Base-by-base conservation (phyloP, 192 early-diverging fungal genomes). In the Martensiomyces pterosporus region DNA sequence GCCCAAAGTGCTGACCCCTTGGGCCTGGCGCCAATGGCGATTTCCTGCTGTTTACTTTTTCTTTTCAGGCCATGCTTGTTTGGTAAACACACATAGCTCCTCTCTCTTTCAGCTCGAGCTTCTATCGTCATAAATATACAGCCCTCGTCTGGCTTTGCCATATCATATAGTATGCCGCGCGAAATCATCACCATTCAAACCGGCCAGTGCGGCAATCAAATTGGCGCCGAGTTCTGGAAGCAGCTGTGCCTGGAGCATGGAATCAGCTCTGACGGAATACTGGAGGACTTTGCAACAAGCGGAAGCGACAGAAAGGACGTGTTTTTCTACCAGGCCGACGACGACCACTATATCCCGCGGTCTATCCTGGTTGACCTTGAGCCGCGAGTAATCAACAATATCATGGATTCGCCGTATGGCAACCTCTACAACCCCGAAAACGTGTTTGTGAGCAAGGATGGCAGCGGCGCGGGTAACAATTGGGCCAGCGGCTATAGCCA, bases 251-350 rank as follows among this genome's bases (percentile, higher is more conserved):
- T 81, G 19, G 93, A 98, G 61, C 95, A 98, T 62, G 95, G 93
- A 17, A 98, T 98, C 42, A 84, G 85, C 57, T 81, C 81, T n/a
- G 91, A 93, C 57, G 95, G 95, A 6, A 94, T 84, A 18, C 78
- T 98, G 24, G 87, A 94, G 60, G 88, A 93, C 45, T 91, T 84
- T 78, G 93, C 93, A 12, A 90, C 89, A 0, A 83, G 83, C 35
- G 87, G 85, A 17, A 86, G 79, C 10, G 95, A 98, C 78, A 67
- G 95, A 47, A 98, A 98, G 63, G 95, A 98, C 60, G 95, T 98
- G 8, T 98, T 98, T 55, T 98, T 98, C 62, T 98, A 98, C 67
- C 95, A 98, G 77, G 94, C 94, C n/a, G 94, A 98, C 70, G 94
- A 98, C 57, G 93, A 95, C 56, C 92, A 98, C 60, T 98, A 98